A percentile compares a stretch with the other conserved stretches of the same genome.
Conservation (phyloP, 371 early-diverging fungal genomes). For the Mucor circinelloides region DNA sequence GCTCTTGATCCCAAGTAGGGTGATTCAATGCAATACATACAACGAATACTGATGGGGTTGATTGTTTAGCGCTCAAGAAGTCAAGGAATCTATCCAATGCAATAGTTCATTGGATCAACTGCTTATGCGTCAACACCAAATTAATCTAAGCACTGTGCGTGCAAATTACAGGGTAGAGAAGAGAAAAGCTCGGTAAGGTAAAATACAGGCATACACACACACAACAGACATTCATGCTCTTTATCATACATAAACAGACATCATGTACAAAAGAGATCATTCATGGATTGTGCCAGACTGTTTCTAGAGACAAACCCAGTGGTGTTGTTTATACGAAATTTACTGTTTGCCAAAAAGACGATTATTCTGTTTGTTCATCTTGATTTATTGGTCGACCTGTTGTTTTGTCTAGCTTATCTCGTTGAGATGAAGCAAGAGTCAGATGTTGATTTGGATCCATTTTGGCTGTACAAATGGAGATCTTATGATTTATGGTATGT, state of each 20-base stretch:
- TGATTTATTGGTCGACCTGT: constrained; percentile 59
- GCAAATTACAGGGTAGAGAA: constrained; percentile 34
- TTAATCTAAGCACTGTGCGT: constrained; percentile 36
- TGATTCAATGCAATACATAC: not conserved
- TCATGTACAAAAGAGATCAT: not conserved
- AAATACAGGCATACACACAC: not conserved
- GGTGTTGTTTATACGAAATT: constrained; percentile 7
- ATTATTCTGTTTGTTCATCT: constrained; percentile 43
- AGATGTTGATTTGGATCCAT: constrained; percentile 47
- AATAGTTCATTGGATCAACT: constrained; percentile 15
- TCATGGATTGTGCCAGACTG: constrained; percentile 1
- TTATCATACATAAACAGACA: constrained; percentile 1
- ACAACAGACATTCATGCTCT: not conserved
- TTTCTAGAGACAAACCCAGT: constrained; percentile 13
- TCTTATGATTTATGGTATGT: constrained; percentile 51
- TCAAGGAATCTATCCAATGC: constrained; percentile 10
- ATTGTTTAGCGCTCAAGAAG: constrained; percentile 23
- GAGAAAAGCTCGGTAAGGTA: constrained; percentile 22
- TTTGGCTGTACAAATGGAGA: constrained; percentile 65
- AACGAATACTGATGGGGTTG: not conserved
- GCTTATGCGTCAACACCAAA: constrained; percentile 21
- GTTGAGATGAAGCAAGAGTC: constrained; percentile 64
- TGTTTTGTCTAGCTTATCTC: constrained; percentile 69
- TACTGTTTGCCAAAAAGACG: constrained; percentile 27
- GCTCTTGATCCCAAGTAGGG: constrained; percentile 31